Percentiles rank a stretch among this genome's conserved stretches.
These are phyloP conservation scores for Backusella macrospora DNA, from an alignment of 192 early-diverging fungal genomes.

Conservation along the genomic window DNA sequence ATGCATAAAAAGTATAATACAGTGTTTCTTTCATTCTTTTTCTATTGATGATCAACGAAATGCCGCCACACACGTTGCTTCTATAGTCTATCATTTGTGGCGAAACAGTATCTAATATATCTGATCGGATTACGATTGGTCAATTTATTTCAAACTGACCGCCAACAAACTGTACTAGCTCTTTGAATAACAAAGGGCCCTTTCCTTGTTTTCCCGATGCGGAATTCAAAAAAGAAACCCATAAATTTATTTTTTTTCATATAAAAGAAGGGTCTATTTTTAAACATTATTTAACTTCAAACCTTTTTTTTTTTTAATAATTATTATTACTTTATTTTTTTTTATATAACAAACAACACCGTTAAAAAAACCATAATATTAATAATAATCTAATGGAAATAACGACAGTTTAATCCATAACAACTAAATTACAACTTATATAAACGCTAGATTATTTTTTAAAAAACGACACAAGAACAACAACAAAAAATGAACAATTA, in stretches of 20 bases:
- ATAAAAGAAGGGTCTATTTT: not conserved
- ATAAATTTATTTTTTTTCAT: not conserved
- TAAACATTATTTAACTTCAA: not conserved
- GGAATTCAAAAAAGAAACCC: slow-evolving; percentile 3
- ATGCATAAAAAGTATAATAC: not conserved
- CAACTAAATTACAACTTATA: not conserved
- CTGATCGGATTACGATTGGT: not conserved
- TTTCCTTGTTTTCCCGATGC: not conserved
- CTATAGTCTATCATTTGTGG: not conserved
- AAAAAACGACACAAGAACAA: not conserved
- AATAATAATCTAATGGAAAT: slow-evolving; percentile 3
- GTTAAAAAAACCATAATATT: not conserved
- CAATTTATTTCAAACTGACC: not conserved
- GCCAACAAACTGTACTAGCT: not conserved
- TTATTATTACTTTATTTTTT: not conserved
- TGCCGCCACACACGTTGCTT: not conserved
- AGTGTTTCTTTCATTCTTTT: not conserved
- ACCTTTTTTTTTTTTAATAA: not conserved
- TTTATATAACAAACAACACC: not conserved
- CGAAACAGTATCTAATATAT: slow-evolving; percentile 11
- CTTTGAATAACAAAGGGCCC: not conserved
- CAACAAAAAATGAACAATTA: not conserved
- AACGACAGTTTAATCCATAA: not conserved
- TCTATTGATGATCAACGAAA: not conserved
- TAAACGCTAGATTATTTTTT: not conserved